Percentiles rank a stretch among this genome's conserved stretches.
phyloP scores from a whole-genome alignment of 1,284 basidiomycete species.

The Ceratobasidium sp. region DNA sequence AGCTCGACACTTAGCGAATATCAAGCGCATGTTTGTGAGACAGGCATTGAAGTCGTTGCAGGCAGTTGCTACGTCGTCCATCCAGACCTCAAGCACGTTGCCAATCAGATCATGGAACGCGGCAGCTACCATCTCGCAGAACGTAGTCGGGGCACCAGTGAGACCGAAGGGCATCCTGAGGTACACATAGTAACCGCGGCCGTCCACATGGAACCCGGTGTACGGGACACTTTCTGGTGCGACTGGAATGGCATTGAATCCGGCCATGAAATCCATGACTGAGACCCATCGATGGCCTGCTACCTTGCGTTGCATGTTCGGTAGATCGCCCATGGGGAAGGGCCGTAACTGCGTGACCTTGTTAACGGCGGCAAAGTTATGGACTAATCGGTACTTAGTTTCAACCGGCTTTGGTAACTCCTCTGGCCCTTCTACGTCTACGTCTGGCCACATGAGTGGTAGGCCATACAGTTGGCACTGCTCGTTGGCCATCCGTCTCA shows the following conservation, averaged over 20 bases:
- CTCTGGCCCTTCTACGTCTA: conserved; percentile 30
- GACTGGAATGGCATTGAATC: conserved; percentile 39
- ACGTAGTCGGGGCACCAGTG: conserved; percentile 39
- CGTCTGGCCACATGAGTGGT: not conserved
- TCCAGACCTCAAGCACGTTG: conserved; percentile 38
- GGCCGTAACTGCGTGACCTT: conserved; percentile 41
- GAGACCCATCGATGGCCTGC: conserved; percentile 35
- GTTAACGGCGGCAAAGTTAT: conserved; percentile 43
- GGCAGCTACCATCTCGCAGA: conserved; percentile 34
- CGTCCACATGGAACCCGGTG: conserved; percentile 39
- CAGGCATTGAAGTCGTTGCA: conserved; percentile 26
- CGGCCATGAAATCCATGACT: conserved; percentile 34
- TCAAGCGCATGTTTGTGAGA: not conserved
- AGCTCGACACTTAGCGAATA: conserved; percentile 20
- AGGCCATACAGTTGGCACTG: conserved; percentile 23
- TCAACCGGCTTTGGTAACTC: conserved; percentile 15
- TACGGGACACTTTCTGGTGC: conserved; percentile 31
- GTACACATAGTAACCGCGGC: conserved; percentile 40
- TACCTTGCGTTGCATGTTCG: conserved; percentile 22
- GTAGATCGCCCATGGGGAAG: conserved; percentile 35
- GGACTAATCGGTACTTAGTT: conserved; percentile 42
- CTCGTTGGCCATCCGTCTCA: conserved; percentile 35
- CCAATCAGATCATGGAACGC: conserved; percentile 37
- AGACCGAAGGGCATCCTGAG: conserved; percentile 39
- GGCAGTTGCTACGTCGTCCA: conserved; percentile 40